Evolutionary conservation across 345 rosid species (phyloP), one percentile per base, ranked within the genome.

Genomic region (Populus simonii): DNA sequence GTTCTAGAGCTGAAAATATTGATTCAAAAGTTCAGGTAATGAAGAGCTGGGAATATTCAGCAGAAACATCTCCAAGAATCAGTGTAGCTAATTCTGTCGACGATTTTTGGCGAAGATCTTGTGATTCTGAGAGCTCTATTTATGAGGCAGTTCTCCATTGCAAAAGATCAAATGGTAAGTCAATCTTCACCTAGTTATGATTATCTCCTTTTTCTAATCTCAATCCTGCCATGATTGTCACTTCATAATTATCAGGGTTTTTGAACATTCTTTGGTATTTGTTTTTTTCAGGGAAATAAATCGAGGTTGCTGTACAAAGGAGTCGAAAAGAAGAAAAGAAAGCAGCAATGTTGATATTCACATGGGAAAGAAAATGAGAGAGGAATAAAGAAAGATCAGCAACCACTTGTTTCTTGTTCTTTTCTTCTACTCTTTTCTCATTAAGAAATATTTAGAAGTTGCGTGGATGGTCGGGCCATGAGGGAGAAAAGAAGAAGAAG

Each of bases 131-230:
- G 74, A 89, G 91, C 86, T 93, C 99, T 27, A 95, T 93, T 43
- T 84, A 93, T 65, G 99, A 95, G 76, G 99, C 98, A 4, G 99
- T 95, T 77, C 94, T 93, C 62, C 99, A 95, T 84, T 95, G 99
- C 91, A 93, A 95, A 78, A 89, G 88, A 89, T 95, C 99, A 39
- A 85, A 89, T 22, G 98, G 97, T 87, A 84, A 35, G 80, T 59
- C 53, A 7, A 69, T 55, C 18, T 68, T 73, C 68, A 29, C 23
- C 33, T 15, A 17, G 20, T 43, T 74, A n/a, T 67, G 38, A 49
- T 35, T 9, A 29, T 39, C 53, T 8, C 47, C 53, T 31, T 25
- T 55, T 25, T 23, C 57, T 17, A 39, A 17, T 68, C 68, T 51
- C 35, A 2, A 22, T 22, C 31, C 41, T 9, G 33, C 70, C 25